phyloP scores from a whole-genome alignment of 306 rosid genomes.

The Datisca glomerata region DNA sequence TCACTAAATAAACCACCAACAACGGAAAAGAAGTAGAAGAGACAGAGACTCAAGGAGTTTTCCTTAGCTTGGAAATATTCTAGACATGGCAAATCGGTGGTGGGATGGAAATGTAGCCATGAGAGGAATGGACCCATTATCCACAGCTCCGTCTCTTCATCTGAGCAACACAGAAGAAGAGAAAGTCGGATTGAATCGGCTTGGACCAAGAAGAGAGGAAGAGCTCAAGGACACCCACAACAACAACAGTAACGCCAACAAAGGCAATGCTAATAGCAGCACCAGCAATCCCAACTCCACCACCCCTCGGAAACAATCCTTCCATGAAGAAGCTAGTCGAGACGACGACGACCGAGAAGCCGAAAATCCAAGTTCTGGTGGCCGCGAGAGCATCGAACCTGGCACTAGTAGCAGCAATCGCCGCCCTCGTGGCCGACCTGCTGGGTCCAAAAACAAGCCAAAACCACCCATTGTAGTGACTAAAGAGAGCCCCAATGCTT shows the following conservation, averaged over 20 bases:
- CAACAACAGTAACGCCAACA: conserved; percentile 17
- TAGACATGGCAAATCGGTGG: conserved; percentile 67
- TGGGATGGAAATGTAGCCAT: conserved; percentile 59
- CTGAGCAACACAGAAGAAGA: conserved; percentile 34
- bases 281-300: conserved; percentile 18
- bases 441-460: conserved; percentile 74
- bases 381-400: conserved; percentile 26
- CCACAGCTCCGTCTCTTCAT: conserved; percentile 44
- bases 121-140: conserved; percentile 34
- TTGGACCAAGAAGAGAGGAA: conserved; percentile 26
- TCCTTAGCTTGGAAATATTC: not conserved
- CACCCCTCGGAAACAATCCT: conserved; percentile 12
- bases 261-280: conserved; percentile 22
- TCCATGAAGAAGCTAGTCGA: conserved; percentile 21
- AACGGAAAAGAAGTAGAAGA: too few relatives aligned
- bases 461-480: conserved; percentile 62
- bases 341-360: conserved; percentile 17
- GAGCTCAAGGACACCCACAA: conserved; percentile 24
- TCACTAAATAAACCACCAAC: not conserved
- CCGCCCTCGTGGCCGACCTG: conserved; percentile 73
- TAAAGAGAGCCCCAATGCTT: conserved; percentile 63
- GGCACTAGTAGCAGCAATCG: conserved; percentile 28
- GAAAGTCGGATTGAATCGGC: conserved; percentile 5
- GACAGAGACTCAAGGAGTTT: too few relatives aligned
- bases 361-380: conserved; percentile 20